Percentiles rank a stretch among this genome's conserved stretches.
phyloP scores from a whole-genome alignment of 2,329 filamentous ascomycete species.

The Piedraia hortae region DNA sequence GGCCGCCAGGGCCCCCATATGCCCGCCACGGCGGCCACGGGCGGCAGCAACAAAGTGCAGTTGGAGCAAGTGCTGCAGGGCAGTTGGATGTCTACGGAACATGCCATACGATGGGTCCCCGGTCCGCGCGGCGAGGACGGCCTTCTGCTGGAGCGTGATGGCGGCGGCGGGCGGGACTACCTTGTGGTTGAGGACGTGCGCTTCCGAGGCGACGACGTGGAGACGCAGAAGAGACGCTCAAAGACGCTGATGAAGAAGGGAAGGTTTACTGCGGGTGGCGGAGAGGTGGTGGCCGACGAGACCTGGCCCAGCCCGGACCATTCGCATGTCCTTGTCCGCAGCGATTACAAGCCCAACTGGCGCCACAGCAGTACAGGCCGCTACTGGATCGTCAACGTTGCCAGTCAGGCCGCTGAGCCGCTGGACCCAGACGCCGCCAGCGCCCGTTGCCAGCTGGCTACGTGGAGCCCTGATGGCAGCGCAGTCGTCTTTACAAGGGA shows the following conservation, averaged over 20 bases:
- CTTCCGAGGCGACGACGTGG: slow-evolving; percentile 19
- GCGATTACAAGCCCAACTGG: slow-evolving; percentile 50
- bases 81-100: slow-evolving; percentile 33
- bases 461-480: slow-evolving; percentile 70
- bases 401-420: slow-evolving; percentile 46
- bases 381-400: slow-evolving; percentile 86
- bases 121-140: slow-evolving; percentile 58
- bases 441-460: slow-evolving; percentile 51
- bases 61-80: slow-evolving; percentile 42
- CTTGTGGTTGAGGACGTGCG: slow-evolving; percentile 70
- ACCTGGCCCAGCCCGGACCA: slow-evolving; percentile 59
- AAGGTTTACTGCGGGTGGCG: slow-evolving; percentile 31
- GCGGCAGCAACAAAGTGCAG: slow-evolving; percentile 43
- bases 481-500: slow-evolving; percentile 68
- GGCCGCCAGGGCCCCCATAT: slow-evolving; percentile 37
- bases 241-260: slow-evolving; percentile 48
- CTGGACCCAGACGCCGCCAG: slow-evolving; percentile 41
- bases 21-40: slow-evolving; percentile 33
- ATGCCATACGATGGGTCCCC: slow-evolving; percentile 49
- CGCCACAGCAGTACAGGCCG: slow-evolving; percentile 63
- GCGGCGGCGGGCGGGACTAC: slow-evolving; percentile 35
- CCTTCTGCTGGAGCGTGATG: slow-evolving; percentile 46
- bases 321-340: slow-evolving; percentile 61
- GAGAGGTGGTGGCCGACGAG: slow-evolving; percentile 27
- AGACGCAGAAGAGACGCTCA: slow-evolving; percentile 21